Evolutionary conservation across 1,284 basidiomycete genomes (phyloP).

Genomic region (Malassezia sympodialis): DNA sequence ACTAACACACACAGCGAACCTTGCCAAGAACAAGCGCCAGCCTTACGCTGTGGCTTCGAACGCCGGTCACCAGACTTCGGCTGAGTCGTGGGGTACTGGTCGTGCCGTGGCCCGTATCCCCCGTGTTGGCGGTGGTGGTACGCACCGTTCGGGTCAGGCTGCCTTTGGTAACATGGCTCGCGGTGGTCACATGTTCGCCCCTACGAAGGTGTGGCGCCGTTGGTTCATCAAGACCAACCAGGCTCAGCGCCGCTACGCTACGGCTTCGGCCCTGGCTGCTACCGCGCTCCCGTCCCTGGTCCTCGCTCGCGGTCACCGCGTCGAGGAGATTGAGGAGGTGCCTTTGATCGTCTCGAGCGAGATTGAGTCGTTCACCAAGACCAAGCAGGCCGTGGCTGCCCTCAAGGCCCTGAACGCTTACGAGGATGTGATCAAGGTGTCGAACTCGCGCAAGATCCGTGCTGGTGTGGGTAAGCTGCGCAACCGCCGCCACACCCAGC

Average conservation of each 20-base stretch:
- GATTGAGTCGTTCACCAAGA: slow-evolving; percentile 83
- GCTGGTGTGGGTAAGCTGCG: slow-evolving; percentile 96
- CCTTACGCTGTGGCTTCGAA: slow-evolving; percentile 93
- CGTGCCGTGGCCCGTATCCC: slow-evolving; percentile 99
- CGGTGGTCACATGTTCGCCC: slow-evolving; percentile 99
- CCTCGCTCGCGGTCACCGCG: slow-evolving; percentile 96
- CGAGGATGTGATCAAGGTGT: slow-evolving; percentile 87
- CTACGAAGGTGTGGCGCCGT: slow-evolving; percentile 98
- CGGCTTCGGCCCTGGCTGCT: slow-evolving; percentile 93
- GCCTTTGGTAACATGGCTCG: slow-evolving; percentile 66
- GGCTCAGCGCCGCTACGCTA: slow-evolving; percentile 96
- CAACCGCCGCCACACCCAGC: slow-evolving; percentile 91
- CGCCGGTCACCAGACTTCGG: slow-evolving; percentile 97
- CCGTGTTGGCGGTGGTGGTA: slow-evolving; percentile 98
- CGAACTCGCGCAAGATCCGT: slow-evolving; percentile 91
- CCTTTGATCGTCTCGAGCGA: slow-evolving; percentile 77
- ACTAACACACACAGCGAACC: slow-evolving; percentile 62
- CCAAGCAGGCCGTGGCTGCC: slow-evolving; percentile 90
- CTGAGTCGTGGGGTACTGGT: slow-evolving; percentile 99
- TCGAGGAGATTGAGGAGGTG: slow-evolving; percentile 93
- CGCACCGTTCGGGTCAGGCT: slow-evolving; percentile 92
- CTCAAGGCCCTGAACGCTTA: slow-evolving; percentile 75
- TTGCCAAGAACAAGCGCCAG: slow-evolving; percentile 97
- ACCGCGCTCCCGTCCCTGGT: slow-evolving; percentile 96
- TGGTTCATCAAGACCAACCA: slow-evolving; percentile 99